These are phyloP conservation scores for Exophiala sp. DNA, from an alignment of 2,329 filamentous ascomycete species.

Conservation along the genomic window DNA sequence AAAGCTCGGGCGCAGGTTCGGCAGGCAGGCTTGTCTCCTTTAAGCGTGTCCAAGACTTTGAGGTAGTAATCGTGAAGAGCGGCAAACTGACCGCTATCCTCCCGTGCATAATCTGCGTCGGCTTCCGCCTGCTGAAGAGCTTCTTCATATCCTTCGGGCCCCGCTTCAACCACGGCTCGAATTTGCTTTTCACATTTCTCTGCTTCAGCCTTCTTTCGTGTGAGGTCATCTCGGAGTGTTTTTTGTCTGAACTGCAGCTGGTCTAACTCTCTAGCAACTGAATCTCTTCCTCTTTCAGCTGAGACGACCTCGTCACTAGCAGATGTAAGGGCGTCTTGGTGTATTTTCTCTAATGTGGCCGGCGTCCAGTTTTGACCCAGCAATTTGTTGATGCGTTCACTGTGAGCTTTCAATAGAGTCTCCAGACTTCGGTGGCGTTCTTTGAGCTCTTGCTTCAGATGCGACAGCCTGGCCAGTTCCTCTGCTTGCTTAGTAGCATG, in stretches of 20 bases:
- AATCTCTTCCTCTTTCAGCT: constrained; percentile 64
- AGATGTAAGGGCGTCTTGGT: constrained; percentile 52
- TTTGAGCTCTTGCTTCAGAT: constrained; percentile 71
- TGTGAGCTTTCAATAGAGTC: constrained; percentile 70
- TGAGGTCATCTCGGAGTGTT: constrained; percentile 57
- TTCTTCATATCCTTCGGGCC: constrained; percentile 47
- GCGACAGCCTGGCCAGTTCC: constrained; percentile 77
- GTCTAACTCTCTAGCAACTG: constrained; percentile 64
- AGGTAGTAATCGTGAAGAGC: constrained; percentile 66
- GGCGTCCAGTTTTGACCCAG: constrained; percentile 64
- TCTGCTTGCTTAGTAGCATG: constrained; percentile 75
- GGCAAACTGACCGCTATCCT: constrained; percentile 62
- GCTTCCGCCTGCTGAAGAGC: constrained; percentile 48
- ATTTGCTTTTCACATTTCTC: constrained; percentile 58
- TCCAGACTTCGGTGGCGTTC: constrained; percentile 69
- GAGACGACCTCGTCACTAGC: constrained; percentile 49
- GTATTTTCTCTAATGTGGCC: constrained; percentile 63
- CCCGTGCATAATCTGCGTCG: constrained; percentile 48
- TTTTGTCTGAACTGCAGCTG: constrained; percentile 69
- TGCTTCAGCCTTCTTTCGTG: constrained; percentile 58
- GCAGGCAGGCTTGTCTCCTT: constrained; percentile 61
- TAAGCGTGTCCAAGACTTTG: constrained; percentile 54
- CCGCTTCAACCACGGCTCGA: constrained; percentile 51
- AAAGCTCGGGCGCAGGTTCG: constrained; percentile 69
- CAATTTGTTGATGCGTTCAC: constrained; percentile 59